Evolutionary conservation across 2,329 filamentous ascomycete genomes (phyloP), one percentile per base, ranked within the genome.

Genomic region (Scolecobasidium constrictum): DNA sequence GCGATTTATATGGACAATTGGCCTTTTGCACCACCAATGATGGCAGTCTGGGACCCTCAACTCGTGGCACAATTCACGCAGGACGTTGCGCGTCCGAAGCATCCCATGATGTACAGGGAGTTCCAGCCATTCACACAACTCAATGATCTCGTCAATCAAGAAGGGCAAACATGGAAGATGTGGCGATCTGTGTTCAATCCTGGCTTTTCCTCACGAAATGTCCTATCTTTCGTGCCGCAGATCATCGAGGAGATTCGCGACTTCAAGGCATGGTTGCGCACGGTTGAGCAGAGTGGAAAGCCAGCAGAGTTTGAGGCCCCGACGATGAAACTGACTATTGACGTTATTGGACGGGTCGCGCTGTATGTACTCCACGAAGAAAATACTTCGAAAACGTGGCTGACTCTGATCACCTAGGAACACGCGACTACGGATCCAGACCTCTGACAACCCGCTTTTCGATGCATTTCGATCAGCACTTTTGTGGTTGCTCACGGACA

Each of bases 251-350:
- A 46, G 35, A 34, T 46, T 13, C 17, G 15, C 13, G 28, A 22
- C 18, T 45, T 45, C 13, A 4, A 22, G 5, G 43, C 42, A n/a
- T 17, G 39, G n/a, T 31, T 45, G 6, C n/a, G 11, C 2, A 31
- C 34, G 38, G 15, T 13, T 20, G 43, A 36, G 13, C 37, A 40
- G 4, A 34, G 15, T n/a, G 28, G 21, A 5, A 18, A 41, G 16
- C 12, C 34, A 7, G 5, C 28, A 15, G 37, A 45, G 33, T 26
- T 45, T 26, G 43, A 45, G 20, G 28, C 15, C n/a, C 20, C 38
- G 4, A 37, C 43, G 20, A 45, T 45, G 43, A 45, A 45, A 18
- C 19, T 45, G 18, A 42, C 43, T 23, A 42, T 45, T 23, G 43
- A 45, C 34, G 43, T 45, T 17, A 45, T 45, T 16, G 43, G 43